A percentile compares a stretch with the other conserved stretches of the same genome.
These are phyloP conservation scores for Glarea lozoyensis DNA, from an alignment of 495 filamentous ascomycete species.

Conservation along the genomic window DNA sequence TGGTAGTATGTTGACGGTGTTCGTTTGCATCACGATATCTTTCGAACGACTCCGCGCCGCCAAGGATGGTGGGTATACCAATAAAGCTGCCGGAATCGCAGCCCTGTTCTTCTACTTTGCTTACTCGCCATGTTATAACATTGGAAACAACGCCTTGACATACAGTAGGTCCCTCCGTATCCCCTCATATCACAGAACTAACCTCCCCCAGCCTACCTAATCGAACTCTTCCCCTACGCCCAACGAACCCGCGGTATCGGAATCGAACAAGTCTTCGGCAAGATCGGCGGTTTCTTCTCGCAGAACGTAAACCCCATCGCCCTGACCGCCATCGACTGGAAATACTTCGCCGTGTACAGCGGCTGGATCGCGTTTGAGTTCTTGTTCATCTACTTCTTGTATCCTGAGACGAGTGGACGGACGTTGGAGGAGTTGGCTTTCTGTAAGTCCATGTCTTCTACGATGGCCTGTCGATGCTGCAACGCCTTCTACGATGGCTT, in stretches of 20 bases:
- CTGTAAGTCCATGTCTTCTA: conserved; percentile 32
- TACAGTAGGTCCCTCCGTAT: background rate
- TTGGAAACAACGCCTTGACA: conserved; percentile 55
- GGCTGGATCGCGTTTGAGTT: conserved; percentile 51
- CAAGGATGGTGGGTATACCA: conserved; percentile 10
- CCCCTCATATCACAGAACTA: background rate
- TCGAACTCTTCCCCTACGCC: conserved; percentile 54
- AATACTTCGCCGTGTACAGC: conserved; percentile 53
- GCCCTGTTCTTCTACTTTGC: conserved; percentile 56
- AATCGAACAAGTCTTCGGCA: conserved; percentile 52
- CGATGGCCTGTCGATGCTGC: too few species aligned
- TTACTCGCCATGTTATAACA: conserved; percentile 56
- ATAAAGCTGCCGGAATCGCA: conserved; percentile 33
- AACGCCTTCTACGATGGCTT: too few species aligned
- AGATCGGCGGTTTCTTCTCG: conserved; percentile 30
- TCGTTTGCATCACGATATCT: conserved; percentile 44
- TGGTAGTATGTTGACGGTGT: conserved; percentile 38
- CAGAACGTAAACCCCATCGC: conserved; percentile 58
- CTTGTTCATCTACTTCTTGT: conserved; percentile 53
- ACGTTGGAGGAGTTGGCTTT: conserved; percentile 60
- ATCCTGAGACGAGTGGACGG: conserved; percentile 51
- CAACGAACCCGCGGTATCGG: conserved; percentile 52
- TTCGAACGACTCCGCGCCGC: conserved; percentile 38
- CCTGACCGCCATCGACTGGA: conserved; percentile 49
- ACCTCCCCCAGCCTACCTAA: conserved; percentile 37